phyloP scores from a whole-genome alignment of 1,284 basidiomycete genomes.

The Phenoliferia sp. region DNA sequence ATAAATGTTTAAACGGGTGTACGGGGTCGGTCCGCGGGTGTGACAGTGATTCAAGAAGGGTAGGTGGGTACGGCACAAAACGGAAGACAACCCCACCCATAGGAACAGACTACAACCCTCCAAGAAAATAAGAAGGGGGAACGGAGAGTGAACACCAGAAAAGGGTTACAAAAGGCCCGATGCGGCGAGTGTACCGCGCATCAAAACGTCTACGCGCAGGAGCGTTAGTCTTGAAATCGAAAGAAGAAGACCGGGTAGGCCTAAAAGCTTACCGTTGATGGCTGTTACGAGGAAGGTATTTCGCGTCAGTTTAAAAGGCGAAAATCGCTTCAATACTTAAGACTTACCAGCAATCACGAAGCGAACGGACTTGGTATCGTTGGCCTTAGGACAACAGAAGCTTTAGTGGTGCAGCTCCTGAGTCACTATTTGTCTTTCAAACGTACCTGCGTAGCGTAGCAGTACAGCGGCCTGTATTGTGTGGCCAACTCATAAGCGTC shows the following conservation, averaged over 20 bases:
- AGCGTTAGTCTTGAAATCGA: neutral
- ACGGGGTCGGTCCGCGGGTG: too few relatives aligned
- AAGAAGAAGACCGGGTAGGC: neutral
- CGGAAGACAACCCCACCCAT: too few relatives aligned
- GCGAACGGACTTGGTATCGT: conserved; percentile 6
- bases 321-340: neutral
- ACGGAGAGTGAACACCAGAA: neutral
- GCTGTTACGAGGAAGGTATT: conserved; percentile 2
- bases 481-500: neutral
- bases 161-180: conserved; percentile 2
- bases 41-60: too few relatives aligned
- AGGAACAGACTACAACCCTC: too few relatives aligned
- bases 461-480: neutral
- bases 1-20: too few relatives aligned
- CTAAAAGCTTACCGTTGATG: conserved; percentile 1
- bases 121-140: too few relatives aligned
- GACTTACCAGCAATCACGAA: neutral
- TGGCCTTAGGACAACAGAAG: neutral
- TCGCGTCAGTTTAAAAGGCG: neutral
- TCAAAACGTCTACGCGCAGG: conserved; percentile 4
- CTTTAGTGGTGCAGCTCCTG: neutral
- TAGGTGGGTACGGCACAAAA: too few relatives aligned
- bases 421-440: neutral
- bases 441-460: conserved; percentile 7
- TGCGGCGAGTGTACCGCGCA: conserved; percentile 1